Conservation (phyloP, 2,329 filamentous ascomycete genomes). For the Fusarium incarnatum region DNA sequence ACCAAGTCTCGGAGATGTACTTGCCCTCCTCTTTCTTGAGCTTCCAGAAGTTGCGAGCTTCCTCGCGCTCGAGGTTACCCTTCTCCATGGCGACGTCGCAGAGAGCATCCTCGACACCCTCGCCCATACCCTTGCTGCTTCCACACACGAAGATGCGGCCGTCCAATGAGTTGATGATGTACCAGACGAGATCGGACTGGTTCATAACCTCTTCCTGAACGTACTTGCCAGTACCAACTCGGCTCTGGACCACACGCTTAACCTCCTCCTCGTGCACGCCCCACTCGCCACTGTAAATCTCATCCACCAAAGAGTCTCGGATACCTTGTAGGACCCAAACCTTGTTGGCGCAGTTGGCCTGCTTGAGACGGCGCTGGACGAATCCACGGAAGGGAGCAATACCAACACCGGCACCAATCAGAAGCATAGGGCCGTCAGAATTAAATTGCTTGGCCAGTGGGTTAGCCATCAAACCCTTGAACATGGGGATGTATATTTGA, state of each 20-base stretch:
- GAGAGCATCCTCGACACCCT: conserved; percentile 89
- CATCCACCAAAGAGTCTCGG: conserved; percentile 92
- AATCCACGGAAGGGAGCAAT: conserved; percentile 98
- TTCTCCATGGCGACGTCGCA: conserved; percentile 93
- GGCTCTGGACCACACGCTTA: conserved; percentile 83
- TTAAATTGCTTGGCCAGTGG: conserved; percentile 92
- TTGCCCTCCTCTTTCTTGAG: conserved; percentile 92
- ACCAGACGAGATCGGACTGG: conserved; percentile 98
- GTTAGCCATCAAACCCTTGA: conserved; percentile 98
- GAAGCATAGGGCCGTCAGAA: conserved; percentile 94
- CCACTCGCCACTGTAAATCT: conserved; percentile 97
- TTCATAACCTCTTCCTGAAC: conserved; percentile 94
- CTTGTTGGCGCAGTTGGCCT: conserved; percentile 96
- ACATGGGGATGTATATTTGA: conserved; percentile 90
- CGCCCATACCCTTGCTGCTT: conserved; percentile 95
- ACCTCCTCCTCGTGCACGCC: conserved; percentile 91
- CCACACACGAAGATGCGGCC: conserved; percentile 97
- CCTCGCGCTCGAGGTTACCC: conserved; percentile 84
- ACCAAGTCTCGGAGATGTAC: conserved; percentile 90
- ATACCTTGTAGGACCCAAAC: conserved; percentile 97
- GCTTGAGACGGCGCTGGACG: conserved; percentile 92
- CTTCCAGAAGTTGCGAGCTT: conserved; percentile 89
- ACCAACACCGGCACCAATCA: conserved; percentile 95
- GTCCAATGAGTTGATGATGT: conserved; percentile 95
- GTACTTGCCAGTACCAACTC: conserved; percentile 83